Evolutionary conservation across 805 yeast genomes (phyloP).

Genomic region (Saccharomycopsis sp.): DNA sequence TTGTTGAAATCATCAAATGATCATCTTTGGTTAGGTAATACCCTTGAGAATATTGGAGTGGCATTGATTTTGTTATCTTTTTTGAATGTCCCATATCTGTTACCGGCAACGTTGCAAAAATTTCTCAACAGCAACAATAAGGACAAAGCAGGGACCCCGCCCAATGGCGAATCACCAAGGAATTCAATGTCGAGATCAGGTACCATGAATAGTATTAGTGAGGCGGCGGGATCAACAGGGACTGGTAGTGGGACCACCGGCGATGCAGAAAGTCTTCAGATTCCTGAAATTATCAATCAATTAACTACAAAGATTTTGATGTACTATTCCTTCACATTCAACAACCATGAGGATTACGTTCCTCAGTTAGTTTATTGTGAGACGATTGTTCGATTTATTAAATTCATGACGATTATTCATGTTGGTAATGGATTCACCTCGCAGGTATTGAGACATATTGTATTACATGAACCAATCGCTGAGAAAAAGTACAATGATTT

Average conservation of each 20-base stretch:
- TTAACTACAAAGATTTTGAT: constrained; percentile 34
- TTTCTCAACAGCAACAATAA: constrained; percentile 18
- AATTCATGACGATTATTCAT: constrained; percentile 48
- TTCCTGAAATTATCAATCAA: constrained; percentile 32
- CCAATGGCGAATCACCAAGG: constrained; percentile 43
- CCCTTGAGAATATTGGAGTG: constrained; percentile 76
- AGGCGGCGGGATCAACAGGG: constrained; percentile 6
- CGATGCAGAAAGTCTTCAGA: constrained; percentile 20
- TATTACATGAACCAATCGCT: constrained; percentile 32
- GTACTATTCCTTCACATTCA: constrained; percentile 45
- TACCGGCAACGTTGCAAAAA: constrained; percentile 31
- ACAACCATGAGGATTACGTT: constrained; percentile 62
- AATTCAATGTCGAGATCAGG: constrained; percentile 31
- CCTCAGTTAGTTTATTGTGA: constrained; percentile 80
- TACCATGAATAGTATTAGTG: constrained; percentile 24
- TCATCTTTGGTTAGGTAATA: constrained; percentile 79
- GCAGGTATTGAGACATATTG: constrained; percentile 37
- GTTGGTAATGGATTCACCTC: constrained; percentile 42
- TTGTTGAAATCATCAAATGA: constrained; percentile 60
- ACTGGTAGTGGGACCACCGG: constrained; percentile 24
- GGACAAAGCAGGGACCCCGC: constrained; percentile 23
- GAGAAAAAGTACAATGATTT: constrained; percentile 17
- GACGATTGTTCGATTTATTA: constrained; percentile 53
- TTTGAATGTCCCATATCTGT: constrained; percentile 44
- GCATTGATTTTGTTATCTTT: constrained; percentile 54